These are phyloP conservation scores for Chalciporus piperatus DNA, from an alignment of 768 basidiomycete species.

Conservation along the genomic window DNA sequence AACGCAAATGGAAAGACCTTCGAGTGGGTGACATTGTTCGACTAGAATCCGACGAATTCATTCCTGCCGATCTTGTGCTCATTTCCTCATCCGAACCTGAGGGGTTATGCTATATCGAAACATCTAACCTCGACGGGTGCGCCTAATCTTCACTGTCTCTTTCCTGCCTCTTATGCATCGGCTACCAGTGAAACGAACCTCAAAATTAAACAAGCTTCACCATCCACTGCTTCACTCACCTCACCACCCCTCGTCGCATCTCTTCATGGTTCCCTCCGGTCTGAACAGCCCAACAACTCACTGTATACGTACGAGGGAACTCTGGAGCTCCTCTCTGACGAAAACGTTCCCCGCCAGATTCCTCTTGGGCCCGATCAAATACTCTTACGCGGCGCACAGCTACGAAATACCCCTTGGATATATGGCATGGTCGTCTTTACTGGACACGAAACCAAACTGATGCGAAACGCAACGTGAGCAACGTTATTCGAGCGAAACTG, in stretches of 20 bases:
- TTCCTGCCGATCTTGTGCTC: constrained; percentile 91
- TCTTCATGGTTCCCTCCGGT: constrained; percentile 81
- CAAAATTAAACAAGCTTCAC: constrained; percentile 95
- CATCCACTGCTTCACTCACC: constrained; percentile 75
- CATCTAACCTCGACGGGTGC: constrained; percentile 95
- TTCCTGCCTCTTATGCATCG: not conserved
- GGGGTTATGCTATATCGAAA: constrained; percentile 96
- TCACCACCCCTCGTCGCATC: constrained; percentile 70
- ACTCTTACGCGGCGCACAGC: constrained; percentile 88
- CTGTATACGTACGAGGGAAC: constrained; percentile 94
- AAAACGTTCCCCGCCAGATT: constrained; percentile 70
- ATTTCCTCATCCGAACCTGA: constrained; percentile 93
- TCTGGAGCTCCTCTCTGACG: constrained; percentile 55
- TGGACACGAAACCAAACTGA: constrained; percentile 97
- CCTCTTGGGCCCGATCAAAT: constrained; percentile 95
- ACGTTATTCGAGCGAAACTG: not conserved
- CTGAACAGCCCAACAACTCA: constrained; percentile 97
- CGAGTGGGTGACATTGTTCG: constrained; percentile 91
- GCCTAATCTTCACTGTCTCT: constrained; percentile 5
- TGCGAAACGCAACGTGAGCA: constrained; percentile 94
- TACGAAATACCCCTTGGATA: constrained; percentile 95
- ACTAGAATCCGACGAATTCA: constrained; percentile 88
- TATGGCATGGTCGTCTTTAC: constrained; percentile 94
- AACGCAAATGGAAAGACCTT: constrained; percentile 86
- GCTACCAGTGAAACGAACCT: constrained; percentile 85